Base-by-base conservation (phyloP, 495 filamentous ascomycete species). In the Thermothielavioides terrestris region DNA sequence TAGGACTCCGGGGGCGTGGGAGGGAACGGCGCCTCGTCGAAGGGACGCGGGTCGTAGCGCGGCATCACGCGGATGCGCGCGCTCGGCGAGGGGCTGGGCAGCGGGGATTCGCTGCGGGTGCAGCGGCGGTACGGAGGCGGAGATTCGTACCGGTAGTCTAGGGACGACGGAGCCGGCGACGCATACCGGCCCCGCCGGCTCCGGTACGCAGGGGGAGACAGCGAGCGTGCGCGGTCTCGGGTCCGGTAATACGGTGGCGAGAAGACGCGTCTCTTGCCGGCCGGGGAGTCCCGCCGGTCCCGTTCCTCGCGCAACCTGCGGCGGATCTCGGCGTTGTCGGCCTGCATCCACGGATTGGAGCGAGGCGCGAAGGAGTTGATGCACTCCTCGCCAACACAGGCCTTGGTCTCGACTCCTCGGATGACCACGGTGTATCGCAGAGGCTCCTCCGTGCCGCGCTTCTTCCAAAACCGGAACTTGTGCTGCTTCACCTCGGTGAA, bases 381-480 rank as follows among this genome's bases (percentile, higher is more conserved):
- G 8, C 48, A 48, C 1, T 46, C 40, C 2, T 10, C 32, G 4
- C 34, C 43, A 0, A 12, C 17, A 35, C 15, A 28, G 11, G 30
- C 53, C 11, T 49, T 55, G n/a, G 55, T 55, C 42, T 54, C 50
- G 27, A 32, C 40, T 1, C 58, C 61, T 10, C 55, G 58, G 25
- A 63, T 58, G n/a, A 63, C 32, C 10, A 61, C 26, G 3, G 47
- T 50, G 21, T 60, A 63, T 22, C 48, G 26, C n/a, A 49, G n/a
- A 1, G 4, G 15, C 22, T 42, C 38, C 6, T 37, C 20, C 3
- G 17, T 18, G 15, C 27, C 39, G 5, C 41, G 42, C 20, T 58
- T 63, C 53, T 59, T 63, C 61, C 60, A 60, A 7, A 47, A 40
- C 3, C 57, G 52, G 11, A 56, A 11, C 27, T 56, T 58, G 17